Evolutionary conservation across 225 moss, liverwort and hornwort species (phyloP).

Genomic region (Asterella californica): DNA sequence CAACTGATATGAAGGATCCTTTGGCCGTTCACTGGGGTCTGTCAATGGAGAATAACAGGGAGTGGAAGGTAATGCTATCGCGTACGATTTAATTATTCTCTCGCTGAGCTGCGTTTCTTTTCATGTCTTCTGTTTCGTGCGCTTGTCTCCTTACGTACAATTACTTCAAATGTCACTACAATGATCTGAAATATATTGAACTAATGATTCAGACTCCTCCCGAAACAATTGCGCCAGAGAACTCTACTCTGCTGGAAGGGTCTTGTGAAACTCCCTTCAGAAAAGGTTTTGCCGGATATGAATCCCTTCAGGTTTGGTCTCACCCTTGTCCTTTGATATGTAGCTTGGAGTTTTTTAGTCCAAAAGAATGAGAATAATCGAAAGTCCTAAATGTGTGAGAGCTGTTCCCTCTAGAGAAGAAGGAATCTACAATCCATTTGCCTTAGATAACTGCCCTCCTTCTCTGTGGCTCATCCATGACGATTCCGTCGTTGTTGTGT

Average conservation of each 20-base stretch:
- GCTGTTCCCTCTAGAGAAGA: not conserved
- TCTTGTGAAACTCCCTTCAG: conserved; percentile 68
- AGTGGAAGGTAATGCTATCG: conserved; percentile 70
- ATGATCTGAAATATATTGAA: conserved; percentile 3
- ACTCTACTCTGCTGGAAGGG: conserved; percentile 53
- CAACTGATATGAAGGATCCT: conserved; percentile 72
- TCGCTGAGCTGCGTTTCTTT: not conserved
- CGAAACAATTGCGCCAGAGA: conserved; percentile 56
- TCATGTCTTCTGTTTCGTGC: not conserved
- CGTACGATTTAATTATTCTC: too few species aligned
- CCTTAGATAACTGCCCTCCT: not conserved
- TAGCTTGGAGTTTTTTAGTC: not conserved
- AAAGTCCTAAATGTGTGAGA: not conserved
- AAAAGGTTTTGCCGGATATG: conserved; percentile 70
- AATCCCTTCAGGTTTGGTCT: conserved; percentile 63
- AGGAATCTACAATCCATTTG: not conserved
- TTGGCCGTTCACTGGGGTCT: conserved; percentile 81
- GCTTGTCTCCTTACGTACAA: not conserved
- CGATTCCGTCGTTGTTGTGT: conserved; percentile 9
- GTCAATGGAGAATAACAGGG: conserved; percentile 66
- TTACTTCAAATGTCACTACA: not conserved
- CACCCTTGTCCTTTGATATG: not conserved
- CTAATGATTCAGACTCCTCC: conserved; percentile 59
- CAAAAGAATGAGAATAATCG: not conserved
- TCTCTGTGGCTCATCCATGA: not conserved